Percentiles rank a stretch among this genome's conserved stretches.
Evolutionary conservation across 352 stramenopile species (phyloP).

Genomic region (Pelagophyceae sp.): DNA sequence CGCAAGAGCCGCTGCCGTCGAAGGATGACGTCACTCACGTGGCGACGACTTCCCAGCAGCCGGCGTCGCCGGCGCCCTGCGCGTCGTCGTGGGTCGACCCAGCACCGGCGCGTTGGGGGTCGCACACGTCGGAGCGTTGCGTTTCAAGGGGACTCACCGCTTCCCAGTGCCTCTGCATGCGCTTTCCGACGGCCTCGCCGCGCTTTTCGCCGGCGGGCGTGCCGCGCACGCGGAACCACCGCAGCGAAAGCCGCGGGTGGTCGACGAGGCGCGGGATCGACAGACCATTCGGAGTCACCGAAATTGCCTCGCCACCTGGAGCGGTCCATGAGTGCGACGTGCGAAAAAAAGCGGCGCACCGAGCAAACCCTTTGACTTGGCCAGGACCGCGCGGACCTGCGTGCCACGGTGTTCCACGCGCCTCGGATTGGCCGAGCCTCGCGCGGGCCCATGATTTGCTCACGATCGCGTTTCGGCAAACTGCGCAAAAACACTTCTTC

Average conservation of each 20-base stretch:
- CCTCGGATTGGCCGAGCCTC: too few relatives aligned
- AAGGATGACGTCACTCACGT: too few relatives aligned
- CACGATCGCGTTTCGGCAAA: slow-evolving; percentile 33
- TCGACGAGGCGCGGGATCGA: neutral
- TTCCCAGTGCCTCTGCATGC: too few relatives aligned
- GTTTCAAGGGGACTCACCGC: too few relatives aligned
- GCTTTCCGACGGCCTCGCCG: too few relatives aligned
- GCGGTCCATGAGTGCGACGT: too few relatives aligned
- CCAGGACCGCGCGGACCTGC: neutral
- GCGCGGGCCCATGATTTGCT: neutral
- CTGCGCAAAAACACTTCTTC: slow-evolving; percentile 37
- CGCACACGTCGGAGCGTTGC: neutral
- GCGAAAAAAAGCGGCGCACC: too few relatives aligned
- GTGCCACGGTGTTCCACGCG: too few relatives aligned
- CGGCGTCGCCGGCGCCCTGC: neutral
- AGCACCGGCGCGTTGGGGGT: neutral
- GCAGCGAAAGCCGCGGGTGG: neutral
- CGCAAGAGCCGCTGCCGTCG: too few relatives aligned
- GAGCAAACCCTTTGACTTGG: neutral
- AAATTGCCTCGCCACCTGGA: neutral
- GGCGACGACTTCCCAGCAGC: neutral
- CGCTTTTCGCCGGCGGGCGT: too few relatives aligned
- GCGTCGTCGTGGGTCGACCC: neutral
- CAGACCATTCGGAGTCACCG: neutral
- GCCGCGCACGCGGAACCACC: neutral